A percentile compares a stretch with the other conserved stretches of the same genome.
Conservation (phyloP, 2,329 filamentous ascomycete species). For the Penicillium sp. region DNA sequence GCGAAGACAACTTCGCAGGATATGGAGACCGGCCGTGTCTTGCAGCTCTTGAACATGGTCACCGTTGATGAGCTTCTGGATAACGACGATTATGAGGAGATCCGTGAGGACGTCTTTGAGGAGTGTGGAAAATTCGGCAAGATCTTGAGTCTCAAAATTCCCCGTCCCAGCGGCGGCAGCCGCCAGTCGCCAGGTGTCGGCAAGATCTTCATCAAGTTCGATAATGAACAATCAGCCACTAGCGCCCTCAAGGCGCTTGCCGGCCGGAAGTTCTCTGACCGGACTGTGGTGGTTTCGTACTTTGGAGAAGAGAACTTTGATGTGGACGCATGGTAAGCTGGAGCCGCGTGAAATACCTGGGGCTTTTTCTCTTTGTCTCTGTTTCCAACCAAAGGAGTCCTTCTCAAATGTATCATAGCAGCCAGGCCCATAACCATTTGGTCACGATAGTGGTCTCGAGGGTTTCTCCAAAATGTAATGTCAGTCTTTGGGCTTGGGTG, state of each 20-base stretch:
- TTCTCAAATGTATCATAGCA: constrained; percentile 20
- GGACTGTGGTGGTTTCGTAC: constrained; percentile 94
- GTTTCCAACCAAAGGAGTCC: constrained; percentile 8
- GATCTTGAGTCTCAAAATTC: constrained; percentile 87
- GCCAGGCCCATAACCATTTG: constrained; percentile 11
- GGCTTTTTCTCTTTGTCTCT: constrained; percentile 4
- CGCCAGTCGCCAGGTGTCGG: constrained; percentile 85
- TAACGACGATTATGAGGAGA: constrained; percentile 95
- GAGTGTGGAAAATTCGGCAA: constrained; percentile 90
- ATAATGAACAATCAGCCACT: constrained; percentile 70
- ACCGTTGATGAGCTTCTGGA: constrained; percentile 93
- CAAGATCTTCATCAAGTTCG: constrained; percentile 97
- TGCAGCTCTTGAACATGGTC: constrained; percentile 98
- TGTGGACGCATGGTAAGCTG: constrained; percentile 25
- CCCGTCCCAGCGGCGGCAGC: constrained; percentile 76
- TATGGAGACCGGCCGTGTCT: constrained; percentile 74
- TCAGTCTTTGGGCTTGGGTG: neutral
- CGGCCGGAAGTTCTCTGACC: constrained; percentile 90
- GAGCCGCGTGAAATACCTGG: constrained; percentile 1
- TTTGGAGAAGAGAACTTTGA: constrained; percentile 98
- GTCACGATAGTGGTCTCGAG: constrained; percentile 10
- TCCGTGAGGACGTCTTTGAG: constrained; percentile 87
- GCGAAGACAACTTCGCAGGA: constrained; percentile 81
- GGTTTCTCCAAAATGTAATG: constrained; percentile 7
- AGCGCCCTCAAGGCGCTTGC: constrained; percentile 87